phyloP scores from a whole-genome alignment of 2,329 filamentous ascomycete species.

The Fusarium avenaceum region DNA sequence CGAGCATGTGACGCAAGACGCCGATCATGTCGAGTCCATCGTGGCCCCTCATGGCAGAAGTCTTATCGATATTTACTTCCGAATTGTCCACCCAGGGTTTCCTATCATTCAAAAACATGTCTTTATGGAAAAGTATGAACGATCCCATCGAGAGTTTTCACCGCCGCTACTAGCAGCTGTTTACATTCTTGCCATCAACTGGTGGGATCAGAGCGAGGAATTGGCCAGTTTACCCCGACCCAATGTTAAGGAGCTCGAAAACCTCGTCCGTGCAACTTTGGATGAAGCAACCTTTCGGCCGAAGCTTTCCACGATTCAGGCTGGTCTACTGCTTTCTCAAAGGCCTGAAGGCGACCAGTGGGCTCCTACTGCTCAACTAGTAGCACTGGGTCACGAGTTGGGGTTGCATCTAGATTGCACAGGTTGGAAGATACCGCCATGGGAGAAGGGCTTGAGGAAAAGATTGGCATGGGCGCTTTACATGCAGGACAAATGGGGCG shows the following conservation, averaged over 20 bases:
- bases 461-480: conserved; percentile 91
- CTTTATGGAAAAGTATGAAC: conserved; percentile 82
- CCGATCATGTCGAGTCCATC: conserved; percentile 79
- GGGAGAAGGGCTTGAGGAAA: conserved; percentile 88
- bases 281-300: conserved; percentile 84
- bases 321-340: conserved; percentile 80
- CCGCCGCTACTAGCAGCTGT: conserved; percentile 83
- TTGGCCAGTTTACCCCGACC: conserved; percentile 75
- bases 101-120: conserved; percentile 86
- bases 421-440: conserved; percentile 86
- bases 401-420: conserved; percentile 91
- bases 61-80: conserved; percentile 85
- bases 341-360: conserved; percentile 83
- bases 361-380: conserved; percentile 87
- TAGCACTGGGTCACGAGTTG: conserved; percentile 88
- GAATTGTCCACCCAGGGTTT: conserved; percentile 82
- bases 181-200: conserved; percentile 88
- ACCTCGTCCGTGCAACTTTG: conserved; percentile 78
- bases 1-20: conserved; percentile 76
- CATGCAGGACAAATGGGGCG: conserved; percentile 94
- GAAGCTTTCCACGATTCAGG: conserved; percentile 85
- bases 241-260: conserved; percentile 79
- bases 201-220: conserved; percentile 82
- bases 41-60: conserved; percentile 82
- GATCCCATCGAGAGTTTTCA: conserved; percentile 79